Evolutionary conservation across 768 basidiomycete species (phyloP), one percentile per base, ranked within the genome.

Genomic region (Tylopilus vinaceipallidus): DNA sequence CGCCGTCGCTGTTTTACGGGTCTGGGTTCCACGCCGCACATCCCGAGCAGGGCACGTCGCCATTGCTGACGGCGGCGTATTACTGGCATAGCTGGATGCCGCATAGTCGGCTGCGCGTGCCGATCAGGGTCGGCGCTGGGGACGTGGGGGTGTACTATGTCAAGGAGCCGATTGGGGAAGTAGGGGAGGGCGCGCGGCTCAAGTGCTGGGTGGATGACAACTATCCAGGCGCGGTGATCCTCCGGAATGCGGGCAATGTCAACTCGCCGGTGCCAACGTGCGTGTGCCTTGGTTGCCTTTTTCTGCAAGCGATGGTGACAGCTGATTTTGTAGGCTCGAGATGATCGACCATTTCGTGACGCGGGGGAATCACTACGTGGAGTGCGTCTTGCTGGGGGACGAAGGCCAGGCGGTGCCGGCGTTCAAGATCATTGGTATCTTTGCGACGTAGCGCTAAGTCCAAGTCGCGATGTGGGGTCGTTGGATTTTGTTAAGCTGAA

Each of bases 201-300:
- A 82, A 89, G 60, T 98, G 97, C 66, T 98, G 95, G 95, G 97
- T 99, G 27, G 97, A 99, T 67, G 95, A 99, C 67, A 99, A 99
- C 64, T 81, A 84, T 55, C 70, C 60, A 0, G 95, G 97, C 5
- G 85, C 83, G 24, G 81, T 81, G 52, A 76, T 83, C 35, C 75
- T 98, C 49, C 81, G 84, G 66, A 95, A 98, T 62, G 82, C 81
- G 2, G 90, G 76, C 4, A 81, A 87, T 49, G 72, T 84, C 6
- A 73, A 70, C 4, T 81, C 82, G 47, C 69, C 81, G 1, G 79
- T 75, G 45, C 79, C 91, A 26, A 76, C 79, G 91, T 92, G 66
- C 58, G 88, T 79, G 35, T 33, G 14, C 38, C 9, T n/a, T 38
- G 33, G 17, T n/a, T n/a, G 27, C 36, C 35, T 11, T 12, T 16